These are phyloP conservation scores for Tolypocladium amazonense DNA, from an alignment of 2,329 filamentous ascomycete genomes.

Conservation along the genomic window DNA sequence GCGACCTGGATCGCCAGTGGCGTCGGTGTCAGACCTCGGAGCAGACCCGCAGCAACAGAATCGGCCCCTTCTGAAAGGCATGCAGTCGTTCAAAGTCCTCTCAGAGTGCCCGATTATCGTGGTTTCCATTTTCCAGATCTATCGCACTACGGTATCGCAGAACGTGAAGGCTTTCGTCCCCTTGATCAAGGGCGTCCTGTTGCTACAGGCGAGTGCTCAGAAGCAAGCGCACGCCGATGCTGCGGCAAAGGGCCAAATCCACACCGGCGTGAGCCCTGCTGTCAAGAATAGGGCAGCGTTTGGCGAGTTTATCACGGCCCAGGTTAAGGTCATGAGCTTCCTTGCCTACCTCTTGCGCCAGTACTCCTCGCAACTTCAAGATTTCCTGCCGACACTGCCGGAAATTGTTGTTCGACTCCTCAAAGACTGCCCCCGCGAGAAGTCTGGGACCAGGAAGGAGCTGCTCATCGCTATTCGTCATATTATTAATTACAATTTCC, in stretches of 20 bases:
- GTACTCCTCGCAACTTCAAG: conserved; percentile 75
- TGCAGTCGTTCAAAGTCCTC: conserved; percentile 98
- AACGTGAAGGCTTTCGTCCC: conserved; percentile 92
- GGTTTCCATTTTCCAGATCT: conserved; percentile 93
- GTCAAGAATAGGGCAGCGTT: conserved; percentile 93
- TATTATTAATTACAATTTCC: conserved; percentile 98
- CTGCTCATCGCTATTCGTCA: conserved; percentile 92
- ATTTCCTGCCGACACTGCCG: conserved; percentile 78
- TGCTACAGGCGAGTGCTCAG: conserved; percentile 85
- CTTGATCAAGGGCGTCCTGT: conserved; percentile 80
- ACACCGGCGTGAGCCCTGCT: conserved; percentile 84
- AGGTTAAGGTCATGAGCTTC: conserved; percentile 99
- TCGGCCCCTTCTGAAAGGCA: conserved; percentile 76
- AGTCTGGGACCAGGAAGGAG: conserved; percentile 88
- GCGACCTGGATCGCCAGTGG: conserved; percentile 79
- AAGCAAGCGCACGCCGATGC: conserved; percentile 85
- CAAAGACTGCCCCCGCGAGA: conserved; percentile 89
- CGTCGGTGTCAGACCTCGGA: conserved; percentile 70
- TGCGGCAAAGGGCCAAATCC: conserved; percentile 65
- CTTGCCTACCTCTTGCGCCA: conserved; percentile 84
- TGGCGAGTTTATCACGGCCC: conserved; percentile 93
- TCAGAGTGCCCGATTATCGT: conserved; percentile 98
- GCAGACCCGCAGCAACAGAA: conserved; percentile 72
- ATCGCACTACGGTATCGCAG: conserved; percentile 64
- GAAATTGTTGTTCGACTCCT: conserved; percentile 83